Evolutionary conservation across 768 basidiomycete species (phyloP), one percentile per base, ranked within the genome.

Genomic region (Naganishia friedmannii): DNA sequence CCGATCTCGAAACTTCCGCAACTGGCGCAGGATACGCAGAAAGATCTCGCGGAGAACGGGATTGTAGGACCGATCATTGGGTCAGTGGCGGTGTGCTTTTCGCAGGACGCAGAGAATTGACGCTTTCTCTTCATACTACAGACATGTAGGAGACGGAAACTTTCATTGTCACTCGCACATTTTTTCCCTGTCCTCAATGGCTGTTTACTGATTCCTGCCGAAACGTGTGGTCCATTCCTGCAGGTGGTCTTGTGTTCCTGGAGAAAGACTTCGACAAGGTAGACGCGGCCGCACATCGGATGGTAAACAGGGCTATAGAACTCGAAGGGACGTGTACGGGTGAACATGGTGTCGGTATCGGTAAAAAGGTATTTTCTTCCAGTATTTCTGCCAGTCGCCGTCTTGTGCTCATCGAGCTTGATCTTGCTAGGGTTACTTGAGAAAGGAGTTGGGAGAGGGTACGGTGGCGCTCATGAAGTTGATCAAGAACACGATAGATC

Each of bases 311-410:
- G 10, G 83, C 83, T 2, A 82, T 83, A 63, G 71, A 75, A 23
- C 74, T 84, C 10, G 83, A 81, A 21, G 83, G 83, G 0, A 83
- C 83, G 2, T 84, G 83, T 73, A 82, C 82, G 0, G 83, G 91
- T 10, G 91, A 93, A 78, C 92, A 93, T 78, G 92, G 92, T 0
- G 89, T 93, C 17, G 92, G 92, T 0, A 80, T 93, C 8, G 92
- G 92, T 12, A 93, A 93, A 83, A 89, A 87, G 74, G 73, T 72
- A 34, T 32, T 71, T 1, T 42, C 42, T 7, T 54, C 15, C 5
- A 19, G 19, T 37, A 23, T 23, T 5, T 39, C 37, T 54, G 39
- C 5, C 31, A 13, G n/a, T 29, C 6, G 65, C n/a, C 26, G 31
- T 23, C 53, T 21, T 56, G 42, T n/a, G 55, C 28, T 21, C 6